Evolutionary conservation across 768 basidiomycete species (phyloP), one percentile per base, ranked within the genome.

Genomic region (Mycena chlorophos): DNA sequence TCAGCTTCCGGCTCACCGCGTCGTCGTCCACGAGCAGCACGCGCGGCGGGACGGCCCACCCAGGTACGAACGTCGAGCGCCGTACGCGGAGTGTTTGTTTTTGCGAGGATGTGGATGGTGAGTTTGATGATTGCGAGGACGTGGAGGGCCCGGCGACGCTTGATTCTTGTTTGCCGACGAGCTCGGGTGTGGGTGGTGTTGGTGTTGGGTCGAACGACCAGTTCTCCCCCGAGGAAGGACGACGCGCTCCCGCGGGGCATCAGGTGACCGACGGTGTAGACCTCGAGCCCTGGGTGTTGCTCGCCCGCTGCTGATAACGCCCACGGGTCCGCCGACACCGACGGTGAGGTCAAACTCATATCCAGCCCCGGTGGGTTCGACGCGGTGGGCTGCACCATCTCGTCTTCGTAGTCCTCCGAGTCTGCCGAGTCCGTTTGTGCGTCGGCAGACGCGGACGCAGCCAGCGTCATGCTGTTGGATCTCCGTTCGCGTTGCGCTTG

Each of bases 11-110:
- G 68, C 88, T 94, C 25, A 98, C 94, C 4, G 87, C 87, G 65
- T 98, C 96, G 70, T 98, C 96, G 69, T 98, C 96, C 10, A 98
- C 96, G 6, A 98, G 80, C 49, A 98, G 70, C 52, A 98, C 94
- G 0, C 90, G 77, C 4, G 96, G 96, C 0, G 93, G 89, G 0
- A 94, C 89, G 0, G 91, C 88, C 93, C 93, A 95, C 1, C 88
- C 90, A 0, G 92, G 92, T 0, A 93, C 89, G 63, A 88, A 91
- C 52, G 89, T 87, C 56, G 88, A 85, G 42, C 89, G 72, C 10
- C 91, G 77, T 27, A 91, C 86, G 3, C 88, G 80, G 26, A 91
- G 65, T 63, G 80, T 88, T 65, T 75, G 78, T 45, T 62, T 55
- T 25, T 57, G 72, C 13, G 78, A 71, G 14, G 77, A 75, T 46